Evolutionary conservation across 129 eudicot genomes (phyloP), one percentile per base, ranked within the genome.

Genomic region (Kitagawia praeruptora): DNA sequence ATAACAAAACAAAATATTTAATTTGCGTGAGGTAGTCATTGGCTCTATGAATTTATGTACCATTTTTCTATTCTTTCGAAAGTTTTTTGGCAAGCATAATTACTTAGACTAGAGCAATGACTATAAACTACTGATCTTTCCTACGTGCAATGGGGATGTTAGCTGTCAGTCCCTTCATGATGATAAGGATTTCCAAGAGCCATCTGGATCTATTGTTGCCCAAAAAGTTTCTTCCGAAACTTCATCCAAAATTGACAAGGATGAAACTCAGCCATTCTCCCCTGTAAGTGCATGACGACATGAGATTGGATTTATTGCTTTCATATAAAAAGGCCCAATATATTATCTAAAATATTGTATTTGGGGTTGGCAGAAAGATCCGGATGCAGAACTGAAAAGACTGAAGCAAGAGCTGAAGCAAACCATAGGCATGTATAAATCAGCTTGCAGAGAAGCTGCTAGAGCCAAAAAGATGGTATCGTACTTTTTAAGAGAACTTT

Each of bases 381-480:
- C 78, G 4, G 83, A 53, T 38, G 84, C 79, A 16, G 89, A 86
- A 70, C 76, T 86, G 82, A 77, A 64, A 74, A 78, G 86, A 39
- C 69, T 88, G 54, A 84, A 81, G 83, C 85, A 81, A 19, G 89
- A 88, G 56, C 81, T 88, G 46, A 77, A 84, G 83, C 88, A 88
- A 78, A 86, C 88, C 14, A 75, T 88, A 85, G 76, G 76, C 40
- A 81, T 86, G 92, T 88, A 88, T 80, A 88, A 77, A 70, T 19
- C 83, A 41, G 92, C 92, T 79, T 86, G 92, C 86, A 85, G 70
- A 79, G 87, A 88, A 84, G 92, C 89, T 23, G 47, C 84, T 64
- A 49, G 75, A 53, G 86, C 89, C 25, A 81, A 84, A 47, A 70
- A 82, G 10, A 80, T 80, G 88, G 88, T 86, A 75, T 84, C 13